Percentiles rank a stretch among this genome's conserved stretches.
Conservation (phyloP, 2,329 filamentous ascomycete genomes). For the Phialemoniopsis sp. region DNA sequence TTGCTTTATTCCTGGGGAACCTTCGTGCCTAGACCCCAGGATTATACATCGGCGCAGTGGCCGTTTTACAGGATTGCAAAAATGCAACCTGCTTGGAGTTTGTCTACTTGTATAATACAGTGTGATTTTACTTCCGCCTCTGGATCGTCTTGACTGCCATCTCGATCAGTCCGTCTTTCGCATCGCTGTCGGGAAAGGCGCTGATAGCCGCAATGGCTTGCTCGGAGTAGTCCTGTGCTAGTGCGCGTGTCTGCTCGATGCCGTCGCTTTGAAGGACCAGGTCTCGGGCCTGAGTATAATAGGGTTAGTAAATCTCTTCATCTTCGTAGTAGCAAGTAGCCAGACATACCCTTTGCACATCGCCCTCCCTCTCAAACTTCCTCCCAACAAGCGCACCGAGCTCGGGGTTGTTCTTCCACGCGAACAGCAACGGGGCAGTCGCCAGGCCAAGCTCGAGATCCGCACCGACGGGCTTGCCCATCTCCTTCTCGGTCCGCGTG, state of each 20-base stretch:
- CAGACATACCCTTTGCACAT: slow-evolving; percentile 71
- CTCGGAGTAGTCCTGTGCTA: slow-evolving; percentile 88
- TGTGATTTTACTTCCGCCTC: slow-evolving; percentile 66
- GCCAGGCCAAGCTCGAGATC: slow-evolving; percentile 91
- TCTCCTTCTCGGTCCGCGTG: slow-evolving; percentile 75
- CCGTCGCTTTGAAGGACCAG: slow-evolving; percentile 81
- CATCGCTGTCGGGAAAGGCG: slow-evolving; percentile 87
- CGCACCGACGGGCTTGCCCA: slow-evolving; percentile 92
- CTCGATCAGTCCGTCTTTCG: slow-evolving; percentile 84
- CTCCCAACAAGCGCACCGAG: slow-evolving; percentile 85
- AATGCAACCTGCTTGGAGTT: neutral
- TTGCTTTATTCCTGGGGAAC: neutral
- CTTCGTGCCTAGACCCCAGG: too few species aligned
- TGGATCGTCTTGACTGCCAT: slow-evolving; percentile 93
- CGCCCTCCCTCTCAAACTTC: slow-evolving; percentile 80
- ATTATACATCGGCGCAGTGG: neutral
- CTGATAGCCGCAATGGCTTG: slow-evolving; percentile 83
- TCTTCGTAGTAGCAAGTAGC: too few species aligned
- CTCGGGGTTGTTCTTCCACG: slow-evolving; percentile 85
- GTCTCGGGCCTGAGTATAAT: slow-evolving; percentile 67
- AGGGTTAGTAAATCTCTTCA: slow-evolving; percentile 1
- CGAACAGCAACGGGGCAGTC: slow-evolving; percentile 90
- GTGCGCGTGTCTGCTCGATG: slow-evolving; percentile 83
- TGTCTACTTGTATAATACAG: slow-evolving; percentile 1
- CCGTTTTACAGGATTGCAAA: neutral